Conservation (phyloP, 495 filamentous ascomycete genomes). For the Cercophora sp. region DNA sequence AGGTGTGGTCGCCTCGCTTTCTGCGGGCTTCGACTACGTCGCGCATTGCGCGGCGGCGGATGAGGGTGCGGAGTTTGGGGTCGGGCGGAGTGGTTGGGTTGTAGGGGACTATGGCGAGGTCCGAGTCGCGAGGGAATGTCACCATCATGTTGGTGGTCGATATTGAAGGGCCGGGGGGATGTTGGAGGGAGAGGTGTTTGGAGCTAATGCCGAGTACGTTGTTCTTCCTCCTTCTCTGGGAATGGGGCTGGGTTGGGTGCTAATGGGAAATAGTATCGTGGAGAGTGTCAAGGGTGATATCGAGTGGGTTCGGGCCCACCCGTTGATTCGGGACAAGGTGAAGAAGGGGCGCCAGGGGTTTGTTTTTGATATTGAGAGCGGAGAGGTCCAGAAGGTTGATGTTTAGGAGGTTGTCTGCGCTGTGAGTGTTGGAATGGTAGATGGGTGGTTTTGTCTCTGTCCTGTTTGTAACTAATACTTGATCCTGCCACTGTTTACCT, state of each 20-base stretch:
- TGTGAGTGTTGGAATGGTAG: no score
- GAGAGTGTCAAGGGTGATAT: conserved; percentile 6
- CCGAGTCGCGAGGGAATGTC: not conserved
- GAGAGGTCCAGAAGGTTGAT: conserved; percentile 14
- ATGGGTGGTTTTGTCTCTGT: no score
- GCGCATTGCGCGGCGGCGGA: conserved; percentile 38
- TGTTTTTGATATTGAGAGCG: conserved; percentile 35
- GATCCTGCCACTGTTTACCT: no score
- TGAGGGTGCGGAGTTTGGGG: conserved; percentile 21
- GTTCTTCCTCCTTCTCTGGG: not conserved
- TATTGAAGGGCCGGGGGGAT: not conserved
- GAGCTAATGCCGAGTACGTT: not conserved
- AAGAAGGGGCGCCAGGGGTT: conserved; percentile 15
- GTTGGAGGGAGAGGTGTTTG: not conserved
- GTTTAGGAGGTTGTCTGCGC: no score
- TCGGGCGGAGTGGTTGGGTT: conserved; percentile 22
- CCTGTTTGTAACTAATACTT: no score
- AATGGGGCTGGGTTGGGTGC: not conserved
- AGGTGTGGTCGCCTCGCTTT: conserved; percentile 24
- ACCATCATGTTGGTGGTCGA: not conserved
- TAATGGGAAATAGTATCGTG: conserved; percentile 2
- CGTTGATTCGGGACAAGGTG: not conserved
- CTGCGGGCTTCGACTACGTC: conserved; percentile 28
- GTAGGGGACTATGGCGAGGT: conserved; percentile 25
- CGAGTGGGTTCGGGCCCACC: conserved; percentile 1